These are phyloP conservation scores for Helianthus tuberosus DNA, from an alignment of 129 eudicot species.

Conservation along the genomic window DNA sequence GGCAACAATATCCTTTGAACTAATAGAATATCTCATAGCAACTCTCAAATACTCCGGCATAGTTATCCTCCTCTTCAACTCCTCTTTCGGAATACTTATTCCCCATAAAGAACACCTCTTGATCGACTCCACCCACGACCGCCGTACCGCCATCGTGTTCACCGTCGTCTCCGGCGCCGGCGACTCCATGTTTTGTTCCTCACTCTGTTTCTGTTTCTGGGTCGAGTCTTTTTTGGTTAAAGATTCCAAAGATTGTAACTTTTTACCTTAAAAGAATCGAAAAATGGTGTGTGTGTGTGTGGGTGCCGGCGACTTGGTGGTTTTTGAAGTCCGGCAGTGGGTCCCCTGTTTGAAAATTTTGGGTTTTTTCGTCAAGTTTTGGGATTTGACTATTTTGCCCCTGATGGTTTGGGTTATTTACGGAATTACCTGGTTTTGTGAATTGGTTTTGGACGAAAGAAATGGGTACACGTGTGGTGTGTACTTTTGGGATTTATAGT, in stretches of 20 bases:
- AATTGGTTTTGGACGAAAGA: slow-evolving; percentile 5
- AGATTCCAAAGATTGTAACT: neutral
- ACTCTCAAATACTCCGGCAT: slow-evolving; percentile 69
- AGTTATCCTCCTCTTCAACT: slow-evolving; percentile 54
- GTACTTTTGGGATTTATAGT: slow-evolving; percentile 21
- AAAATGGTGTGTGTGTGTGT: neutral
- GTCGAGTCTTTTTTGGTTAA: neutral
- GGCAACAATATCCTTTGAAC: slow-evolving; percentile 38
- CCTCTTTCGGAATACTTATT: slow-evolving; percentile 55
- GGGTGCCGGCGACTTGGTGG: slow-evolving; percentile 27
- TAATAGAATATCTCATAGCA: slow-evolving; percentile 66
- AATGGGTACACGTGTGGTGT: slow-evolving; percentile 13
- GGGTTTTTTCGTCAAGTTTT: neutral
- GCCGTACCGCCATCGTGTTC: slow-evolving; percentile 36
- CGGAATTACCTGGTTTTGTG: slow-evolving; percentile 4
- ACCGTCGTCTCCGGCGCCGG: slow-evolving; percentile 35
- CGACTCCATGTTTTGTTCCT: slow-evolving; percentile 28
- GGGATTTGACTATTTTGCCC: slow-evolving; percentile 8
- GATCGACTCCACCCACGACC: slow-evolving; percentile 65
- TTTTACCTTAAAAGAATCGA: neutral
- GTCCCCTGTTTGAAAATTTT: slow-evolving; percentile 6
- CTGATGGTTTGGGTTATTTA: neutral
- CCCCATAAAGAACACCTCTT: slow-evolving; percentile 63
- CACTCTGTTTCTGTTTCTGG: slow-evolving; percentile 14
- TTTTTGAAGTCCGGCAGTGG: slow-evolving; percentile 33